Evolutionary conservation across 768 basidiomycete genomes (phyloP).

Genomic region (Tylopilus vinaceipallidus): DNA sequence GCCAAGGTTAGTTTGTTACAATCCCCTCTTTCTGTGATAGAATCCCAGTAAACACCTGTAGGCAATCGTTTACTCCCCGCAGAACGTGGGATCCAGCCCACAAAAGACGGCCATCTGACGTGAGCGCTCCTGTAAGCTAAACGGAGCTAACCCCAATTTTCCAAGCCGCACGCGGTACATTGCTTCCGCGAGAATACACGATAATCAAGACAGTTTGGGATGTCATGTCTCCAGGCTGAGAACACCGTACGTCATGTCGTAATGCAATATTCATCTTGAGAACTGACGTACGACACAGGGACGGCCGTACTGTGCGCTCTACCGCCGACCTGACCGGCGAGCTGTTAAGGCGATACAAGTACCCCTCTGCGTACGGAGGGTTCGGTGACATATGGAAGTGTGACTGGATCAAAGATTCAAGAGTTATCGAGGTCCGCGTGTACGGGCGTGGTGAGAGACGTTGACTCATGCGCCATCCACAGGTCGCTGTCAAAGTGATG

Average conservation of each 20-base stretch:
- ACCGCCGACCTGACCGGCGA: constrained; percentile 12
- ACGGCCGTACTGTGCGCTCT: not conserved
- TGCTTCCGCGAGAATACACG: not conserved
- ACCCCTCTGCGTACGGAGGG: constrained; percentile 24
- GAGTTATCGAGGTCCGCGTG: constrained; percentile 18
- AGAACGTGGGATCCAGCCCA: not conserved
- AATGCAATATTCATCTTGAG: not conserved
- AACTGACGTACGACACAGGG: not conserved
- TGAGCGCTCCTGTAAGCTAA: not conserved
- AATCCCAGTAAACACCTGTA: not conserved
- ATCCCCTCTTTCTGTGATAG: not conserved
- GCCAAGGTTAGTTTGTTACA: not conserved
- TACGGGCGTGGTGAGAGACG: not conserved
- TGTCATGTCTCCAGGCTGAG: not conserved
- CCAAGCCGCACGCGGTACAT: not conserved
- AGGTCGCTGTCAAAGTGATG: constrained; percentile 30
- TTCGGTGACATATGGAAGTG: constrained; percentile 27
- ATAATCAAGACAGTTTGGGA: not conserved
- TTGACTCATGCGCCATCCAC: not conserved
- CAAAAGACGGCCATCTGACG: constrained; percentile 1
- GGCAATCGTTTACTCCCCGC: not conserved
- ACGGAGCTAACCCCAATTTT: not conserved
- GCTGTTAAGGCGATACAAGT: constrained; percentile 13
- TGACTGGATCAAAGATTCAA: constrained; percentile 18
- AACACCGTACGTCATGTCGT: constrained; percentile 5